Percentiles rank a stretch among this genome's conserved stretches.
phyloP scores from a whole-genome alignment of 495 filamentous ascomycete genomes.

The Cercophora scortea region DNA sequence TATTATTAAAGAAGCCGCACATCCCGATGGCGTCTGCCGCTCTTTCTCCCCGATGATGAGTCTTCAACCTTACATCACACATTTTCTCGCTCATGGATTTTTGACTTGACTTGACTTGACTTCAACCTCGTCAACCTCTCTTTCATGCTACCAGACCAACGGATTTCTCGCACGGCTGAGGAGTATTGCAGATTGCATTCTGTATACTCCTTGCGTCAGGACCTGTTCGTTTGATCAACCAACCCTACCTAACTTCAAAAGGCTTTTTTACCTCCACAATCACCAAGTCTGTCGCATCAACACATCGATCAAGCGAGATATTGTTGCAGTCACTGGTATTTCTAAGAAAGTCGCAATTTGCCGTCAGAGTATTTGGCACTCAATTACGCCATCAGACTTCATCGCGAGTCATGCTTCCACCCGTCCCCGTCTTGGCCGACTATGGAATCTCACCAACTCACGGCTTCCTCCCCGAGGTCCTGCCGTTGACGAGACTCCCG shows the following conservation, averaged over 20 bases:
- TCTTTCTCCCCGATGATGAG: too few relatives aligned
- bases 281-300: background rate
- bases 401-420: slow-evolving; percentile 63
- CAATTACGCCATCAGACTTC: too few relatives aligned
- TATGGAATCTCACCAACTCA: slow-evolving; percentile 80
- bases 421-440: slow-evolving; percentile 68
- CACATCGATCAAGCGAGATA: background rate
- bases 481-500: slow-evolving; percentile 72
- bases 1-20: slow-evolving; percentile 1
- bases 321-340: slow-evolving; percentile 2
- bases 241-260: background rate
- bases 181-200: slow-evolving; percentile 48
- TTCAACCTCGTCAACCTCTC: slow-evolving; percentile 1
- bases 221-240: slow-evolving; percentile 19
- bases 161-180: slow-evolving; percentile 48
- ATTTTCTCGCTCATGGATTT: background rate
- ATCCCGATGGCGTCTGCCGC: background rate
- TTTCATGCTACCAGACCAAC: slow-evolving; percentile 26
- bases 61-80: background rate
- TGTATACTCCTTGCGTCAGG: slow-evolving; percentile 60
- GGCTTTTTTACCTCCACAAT: too few relatives aligned
- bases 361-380: background rate
- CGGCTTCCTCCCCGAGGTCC: slow-evolving; percentile 80
- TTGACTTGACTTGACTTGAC: background rate
- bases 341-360: slow-evolving; percentile 5